Base-by-base conservation (phyloP, 768 basidiomycete genomes). In the Rhodotorula taiwanensis region DNA sequence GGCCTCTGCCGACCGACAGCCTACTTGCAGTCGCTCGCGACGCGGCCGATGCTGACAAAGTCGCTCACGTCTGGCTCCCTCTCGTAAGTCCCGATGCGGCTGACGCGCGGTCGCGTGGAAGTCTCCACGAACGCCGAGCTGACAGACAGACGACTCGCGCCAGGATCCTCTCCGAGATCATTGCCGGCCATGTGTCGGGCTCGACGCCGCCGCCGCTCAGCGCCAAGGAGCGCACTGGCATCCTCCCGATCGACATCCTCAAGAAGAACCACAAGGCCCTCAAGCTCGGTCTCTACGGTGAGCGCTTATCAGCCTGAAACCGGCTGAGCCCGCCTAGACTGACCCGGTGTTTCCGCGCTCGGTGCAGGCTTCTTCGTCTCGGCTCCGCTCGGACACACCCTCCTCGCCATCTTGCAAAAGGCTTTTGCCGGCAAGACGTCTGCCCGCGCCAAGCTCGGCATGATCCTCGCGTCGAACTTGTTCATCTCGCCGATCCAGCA, bases 1-100 rank as follows among this genome's bases (percentile, higher is more conserved):
- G n/a, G 8, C 31, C 27, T 21, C 27, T 30, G 28, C 11, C 27
- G 23, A 10, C 6, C 53, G 1, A 5, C 52, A 69, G 68, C 78
- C 44, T 92, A 92, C 75, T 81, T 90, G 8, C 75, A 78, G 21
- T 81, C 86, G 72, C 83, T 92, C 54, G 78, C 83, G 1, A 73
- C 78, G 9, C 80, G 86, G 70, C 89, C 89, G 2, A 78, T 91
- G 56, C 80, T 87, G 47, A 92, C 89, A 48, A 92, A 92, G 78
- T 82, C 85, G 13, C 66, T 85, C 67, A 92, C 89, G 0, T 83
- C 85, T 55, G 85, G 86, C 83, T 71, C 57, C 2, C 66, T 67
- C 42, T 55, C 51, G 76, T 74, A 23, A 53, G 51, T 64, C 39
- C 39, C 4, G 9, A 7, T 18, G 44, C 20, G 33, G 5, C 21